Evolutionary conservation across 768 basidiomycete genomes (phyloP), one percentile per base, ranked within the genome.

Genomic region (Pholiota microspora): DNA sequence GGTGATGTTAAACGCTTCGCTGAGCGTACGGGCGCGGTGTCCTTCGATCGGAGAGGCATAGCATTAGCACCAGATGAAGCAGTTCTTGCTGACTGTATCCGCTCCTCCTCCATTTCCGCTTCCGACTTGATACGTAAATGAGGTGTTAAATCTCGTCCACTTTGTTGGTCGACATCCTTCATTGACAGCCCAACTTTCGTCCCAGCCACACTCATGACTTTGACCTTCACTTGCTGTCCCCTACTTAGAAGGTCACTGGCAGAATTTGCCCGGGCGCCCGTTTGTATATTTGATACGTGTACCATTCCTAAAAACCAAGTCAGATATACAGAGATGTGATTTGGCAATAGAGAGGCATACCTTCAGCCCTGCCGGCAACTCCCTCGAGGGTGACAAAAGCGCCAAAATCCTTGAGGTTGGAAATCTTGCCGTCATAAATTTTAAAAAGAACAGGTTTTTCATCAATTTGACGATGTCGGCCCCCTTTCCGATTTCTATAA

Each of bases 111-210:
- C 66, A 96, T 76, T 69, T 99, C 97, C 8, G 92, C 91, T 68
- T 95, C 93, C 4, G 92, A 92, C 69, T 90, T 92, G 74, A 98
- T 92, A 46, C 91, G 88, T 8, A 99, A 80, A 68, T 99, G 93
- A 2, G 97, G 97, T 0, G 94, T 92, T 53, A 98, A 81, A 67
- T 99, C 97, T 21, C 84, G 85, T 5, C 96, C 97, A 0, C 87
- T 86, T 13, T 67, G 71, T 68, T 99, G 97, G 68, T 99, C 97
- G 28, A 94, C 97, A 67, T 99, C 97, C 66, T 96, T 96, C 90
- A 99, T 98, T 21, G 96, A 98, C 21, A 99, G 79, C 7, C 91
- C 83, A 50, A 94, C 70, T 51, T 92, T 84, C 57, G 53, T 83
- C 4, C 91, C 92, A 1, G 94, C 91, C 18, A 93, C 80, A 56